Evolutionary conservation across 2,329 filamentous ascomycete species (phyloP).

Genomic region (Dothiorella sarmentorum): DNA sequence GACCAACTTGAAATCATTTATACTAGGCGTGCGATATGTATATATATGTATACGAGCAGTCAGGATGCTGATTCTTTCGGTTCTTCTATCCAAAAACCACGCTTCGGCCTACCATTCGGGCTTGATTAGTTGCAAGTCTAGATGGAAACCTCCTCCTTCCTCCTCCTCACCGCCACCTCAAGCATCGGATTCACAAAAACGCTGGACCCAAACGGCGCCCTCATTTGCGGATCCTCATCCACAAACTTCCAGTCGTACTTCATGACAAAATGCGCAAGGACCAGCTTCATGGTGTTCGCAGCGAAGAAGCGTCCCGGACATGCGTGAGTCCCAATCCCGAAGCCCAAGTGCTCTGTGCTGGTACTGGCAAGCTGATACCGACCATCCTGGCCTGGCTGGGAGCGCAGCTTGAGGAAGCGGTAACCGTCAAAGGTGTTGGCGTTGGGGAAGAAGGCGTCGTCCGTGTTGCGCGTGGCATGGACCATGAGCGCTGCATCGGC

Average conservation of each 20-base stretch:
- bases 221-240: background rate
- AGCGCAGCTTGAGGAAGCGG: background rate
- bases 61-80: too few species aligned
- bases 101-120: too few species aligned
- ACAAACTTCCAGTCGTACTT: constrained; percentile 11
- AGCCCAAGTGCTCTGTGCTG: constrained; percentile 20
- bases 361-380: constrained; percentile 20
- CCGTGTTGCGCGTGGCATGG: background rate
- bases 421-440: background rate
- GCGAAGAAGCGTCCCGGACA: constrained; percentile 36
- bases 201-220: background rate
- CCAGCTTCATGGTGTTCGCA: constrained; percentile 33
- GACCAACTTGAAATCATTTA: too few species aligned
- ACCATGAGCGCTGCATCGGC: background rate
- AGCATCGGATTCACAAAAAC: background rate
- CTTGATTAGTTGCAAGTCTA: too few species aligned
- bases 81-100: too few species aligned
- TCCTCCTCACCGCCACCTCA: background rate
- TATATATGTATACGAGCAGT: too few species aligned
- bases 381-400: constrained; percentile 23
- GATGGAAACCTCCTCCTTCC: background rate
- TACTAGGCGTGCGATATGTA: too few species aligned
- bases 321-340: constrained; percentile 31
- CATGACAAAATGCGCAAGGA: constrained; percentile 22
- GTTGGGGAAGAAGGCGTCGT: background rate